Evolutionary conservation across 805 yeast species (phyloP), one percentile per base, ranked within the genome.

Genomic region (Candida michaelii): DNA sequence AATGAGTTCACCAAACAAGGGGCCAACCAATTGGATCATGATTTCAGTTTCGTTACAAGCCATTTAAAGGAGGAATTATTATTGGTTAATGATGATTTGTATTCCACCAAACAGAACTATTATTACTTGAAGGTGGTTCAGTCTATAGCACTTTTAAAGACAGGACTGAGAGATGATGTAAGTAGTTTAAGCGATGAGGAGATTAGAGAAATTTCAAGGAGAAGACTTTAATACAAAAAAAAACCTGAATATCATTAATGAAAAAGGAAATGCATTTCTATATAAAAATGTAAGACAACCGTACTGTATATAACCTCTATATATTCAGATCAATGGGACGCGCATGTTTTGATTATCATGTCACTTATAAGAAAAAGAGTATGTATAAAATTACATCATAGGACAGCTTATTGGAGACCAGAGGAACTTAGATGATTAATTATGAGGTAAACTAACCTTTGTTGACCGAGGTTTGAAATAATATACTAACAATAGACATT

Each of bases 1-100:
- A 68, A 68, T 46, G 60, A 53, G 42, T 70, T 70, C 48, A 59
- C 54, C 42, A 53, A 47, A 16, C 17, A 17, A 2, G 75, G 75
- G 1, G 53, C 59, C 5, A 43, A 41, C n/a, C 74, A 69, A 48
- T 54, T 70, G 18, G 47, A 50, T 9, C 42, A 43, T 4, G 75
- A 70, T 47, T 49, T 67, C 24, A 53, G 53, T 6, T 62, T 45
- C 17, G 21, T 58, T 17, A 42, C 47, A 1, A 31, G 39, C 8
- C 42, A 51, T 18, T 46, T 67, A 27, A 47, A 46, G 11, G 51
- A 41, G 7, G 44, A 47, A 16, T 47, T 65, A 25, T 50, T 55
- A 32, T 42, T 64, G 32, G 42, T 35, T 17, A 12, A 16, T 15
- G 15, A 32, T 15, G 25, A 16, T 11, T 14, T 35, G 8, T 5